Percentiles rank a stretch among this genome's conserved stretches.
Conservation (phyloP, 306 rosid genomes). For the Biancaea sappan region DNA sequence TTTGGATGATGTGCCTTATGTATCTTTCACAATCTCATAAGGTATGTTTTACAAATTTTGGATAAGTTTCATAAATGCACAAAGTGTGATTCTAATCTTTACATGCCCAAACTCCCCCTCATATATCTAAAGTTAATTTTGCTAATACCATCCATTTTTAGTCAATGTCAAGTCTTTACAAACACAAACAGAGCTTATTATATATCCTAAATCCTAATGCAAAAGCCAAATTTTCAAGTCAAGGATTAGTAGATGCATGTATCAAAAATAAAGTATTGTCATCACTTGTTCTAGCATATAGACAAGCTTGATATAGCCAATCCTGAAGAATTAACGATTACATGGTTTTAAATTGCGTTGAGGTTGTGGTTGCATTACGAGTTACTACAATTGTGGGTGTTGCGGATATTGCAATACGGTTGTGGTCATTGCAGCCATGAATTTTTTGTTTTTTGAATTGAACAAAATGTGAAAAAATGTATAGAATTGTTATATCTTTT, state of each 20-base stretch:
- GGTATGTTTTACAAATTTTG: conserved; percentile 31
- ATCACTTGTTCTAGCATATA: conserved; percentile 28
- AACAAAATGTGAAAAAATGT: too few relatives aligned
- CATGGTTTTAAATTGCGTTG: too few relatives aligned
- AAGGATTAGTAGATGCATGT: conserved; percentile 24
- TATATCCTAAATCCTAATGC: conserved; percentile 10
- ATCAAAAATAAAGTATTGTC: conserved; percentile 32
- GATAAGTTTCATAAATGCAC: conserved; percentile 24
- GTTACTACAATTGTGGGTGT: too few relatives aligned
- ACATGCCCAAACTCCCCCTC: background rate
- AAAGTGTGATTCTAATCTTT: conserved; percentile 19
- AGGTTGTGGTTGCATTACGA: too few relatives aligned
- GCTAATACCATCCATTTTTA: conserved; percentile 7
- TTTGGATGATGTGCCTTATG: too few relatives aligned
- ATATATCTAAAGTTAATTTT: background rate
- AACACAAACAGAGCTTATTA: conserved; percentile 14
- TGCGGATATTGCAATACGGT: too few relatives aligned
- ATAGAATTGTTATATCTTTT: too few relatives aligned
- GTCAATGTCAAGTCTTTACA: conserved; percentile 10
- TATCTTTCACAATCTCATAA: background rate
- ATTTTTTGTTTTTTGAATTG: too few relatives aligned
- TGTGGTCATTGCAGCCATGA: too few relatives aligned
- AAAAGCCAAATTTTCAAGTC: conserved; percentile 30
- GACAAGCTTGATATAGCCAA: background rate
- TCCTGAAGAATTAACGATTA: background rate